Evolutionary conservation across 1,284 basidiomycete species (phyloP), one percentile per base, ranked within the genome.

Genomic region (Tilletia indica): DNA sequence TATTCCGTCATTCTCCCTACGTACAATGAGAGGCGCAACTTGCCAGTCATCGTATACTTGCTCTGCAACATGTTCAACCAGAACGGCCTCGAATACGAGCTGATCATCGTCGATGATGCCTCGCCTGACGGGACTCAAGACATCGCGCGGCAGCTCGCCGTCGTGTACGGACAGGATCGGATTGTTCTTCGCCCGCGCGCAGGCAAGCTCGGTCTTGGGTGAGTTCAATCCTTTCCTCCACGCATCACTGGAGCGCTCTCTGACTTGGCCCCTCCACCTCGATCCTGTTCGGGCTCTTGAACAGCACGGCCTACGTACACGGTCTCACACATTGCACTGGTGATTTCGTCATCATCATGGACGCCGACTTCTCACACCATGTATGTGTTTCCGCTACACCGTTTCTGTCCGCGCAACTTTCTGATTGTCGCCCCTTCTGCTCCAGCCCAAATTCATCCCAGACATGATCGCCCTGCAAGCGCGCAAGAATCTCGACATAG

Each of bases 261-360:
- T 69, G 38, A 39, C 45, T 42, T 1, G 21, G 25, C 47, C 42
- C 8, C 47, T 42, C 31, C 67, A 25, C 21, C 16, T 25, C 31
- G 47, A 54, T 49, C 68, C 54, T 70, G 68, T 42, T 74, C 14
- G 39, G 38, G 51, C 38, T 4, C 67, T 45, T 70, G 69, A 73
- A 16, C 76, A 93, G 92, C 69, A 94, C 93, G 16, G 93, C 93
- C 25, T 96, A 96, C 84, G 92, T 95, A 68, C 92, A 96, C 83
- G 93, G 93, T 12, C 87, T 96, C 69, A 90, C 92, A 79, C 93
- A 91, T 83, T 91, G 91, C 81, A 90, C 91, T 0, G 93, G 93
- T n/a, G 92, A 93, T 85, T 96, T 94, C 86, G 92, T 94, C 47
- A 92, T 95, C 81, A 95, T 96, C 85, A 96, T 96, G 93, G 93